Evolutionary conservation across 2,329 filamentous ascomycete species (phyloP), one percentile per base, ranked within the genome.

Genomic region (Neopestalotiopsis sp.): DNA sequence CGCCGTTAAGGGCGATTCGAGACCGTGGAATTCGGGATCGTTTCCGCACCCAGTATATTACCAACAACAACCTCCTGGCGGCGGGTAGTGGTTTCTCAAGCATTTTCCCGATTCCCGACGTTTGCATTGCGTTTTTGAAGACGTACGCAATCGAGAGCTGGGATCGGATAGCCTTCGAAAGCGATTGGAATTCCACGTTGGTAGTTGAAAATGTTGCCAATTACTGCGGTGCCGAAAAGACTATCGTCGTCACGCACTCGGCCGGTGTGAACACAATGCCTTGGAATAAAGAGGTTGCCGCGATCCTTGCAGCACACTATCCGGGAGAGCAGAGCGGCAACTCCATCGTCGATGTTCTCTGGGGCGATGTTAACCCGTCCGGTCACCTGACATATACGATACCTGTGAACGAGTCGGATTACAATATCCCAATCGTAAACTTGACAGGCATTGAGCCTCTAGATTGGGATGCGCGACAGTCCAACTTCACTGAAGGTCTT

Each of bases 271-370:
- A 88, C 30, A 28, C 24, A 28, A 28, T 28, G 24, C 24, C 24
- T 28, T 28, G 24, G 24, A 28, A 28, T 28, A 28, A 3, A 28
- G 24, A 28, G 24, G 89, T 97, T 71, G 94, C 94, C 75, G 90
- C 91, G 0, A 90, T 97, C 1, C 76, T 97, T 1, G 86, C 94
- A 68, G 93, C 93, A 14, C 92, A 96, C 73, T 83, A 97, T 1
- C 94, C 94, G 0, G 94, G 94, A 1, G 90, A 97, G 76, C 94
- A 97, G 77, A 94, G 91, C 52, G 94, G 94, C 7, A 90, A 92
- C 71, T 92, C 93, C 0, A 84, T 97, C 5, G 86, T 86, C 5
- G 90, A 92, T 74, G 83, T 92, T 40, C 85, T 92, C 17, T 92
- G 90, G 75, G 90, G 90, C 24, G 73, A 73, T 38, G 70, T 72